Percentiles rank a stretch among this genome's conserved stretches.
These are phyloP conservation scores for Colletotrichum kahawae DNA, from an alignment of 2,329 filamentous ascomycete genomes.

Conservation along the genomic window DNA sequence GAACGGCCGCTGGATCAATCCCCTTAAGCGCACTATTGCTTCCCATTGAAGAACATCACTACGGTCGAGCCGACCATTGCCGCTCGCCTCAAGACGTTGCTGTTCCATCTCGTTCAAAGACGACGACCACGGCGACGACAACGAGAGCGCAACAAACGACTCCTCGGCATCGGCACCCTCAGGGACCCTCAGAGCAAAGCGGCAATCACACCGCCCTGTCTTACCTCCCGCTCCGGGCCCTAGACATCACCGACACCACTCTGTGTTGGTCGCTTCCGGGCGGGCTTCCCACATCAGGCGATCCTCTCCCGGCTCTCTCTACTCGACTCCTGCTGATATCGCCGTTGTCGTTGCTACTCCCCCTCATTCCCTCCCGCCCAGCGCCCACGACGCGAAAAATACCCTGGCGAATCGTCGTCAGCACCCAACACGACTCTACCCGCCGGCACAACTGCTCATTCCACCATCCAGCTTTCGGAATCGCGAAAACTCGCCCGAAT, in stretches of 20 bases:
- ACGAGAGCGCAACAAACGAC: not conserved
- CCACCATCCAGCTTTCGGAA: slow-evolving; percentile 2
- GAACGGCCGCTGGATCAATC: not conserved
- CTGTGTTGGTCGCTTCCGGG: not conserved
- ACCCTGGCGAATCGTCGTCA: slow-evolving; percentile 1
- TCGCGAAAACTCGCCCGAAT: not conserved
- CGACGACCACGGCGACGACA: not conserved
- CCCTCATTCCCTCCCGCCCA: not conserved
- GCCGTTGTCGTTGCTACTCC: not conserved
- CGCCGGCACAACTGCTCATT: not conserved
- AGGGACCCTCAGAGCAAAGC: not conserved
- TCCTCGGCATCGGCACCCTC: not conserved
- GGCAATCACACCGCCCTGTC: not conserved
- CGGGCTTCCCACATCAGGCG: slow-evolving; percentile 12
- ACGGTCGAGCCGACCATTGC: not conserved
- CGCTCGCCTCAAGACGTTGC: not conserved
- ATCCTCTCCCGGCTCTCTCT: not conserved
- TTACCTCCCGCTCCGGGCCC: not conserved
- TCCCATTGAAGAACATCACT: not conserved
- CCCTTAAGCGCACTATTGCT: not conserved
- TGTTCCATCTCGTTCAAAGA: not conserved
- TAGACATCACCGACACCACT: not conserved
- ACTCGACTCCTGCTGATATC: not conserved
- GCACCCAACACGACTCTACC: not conserved
- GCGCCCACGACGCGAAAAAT: slow-evolving; percentile 11